phyloP scores from a whole-genome alignment of 75 land plant species.

The Selaginella tamariscina region DNA sequence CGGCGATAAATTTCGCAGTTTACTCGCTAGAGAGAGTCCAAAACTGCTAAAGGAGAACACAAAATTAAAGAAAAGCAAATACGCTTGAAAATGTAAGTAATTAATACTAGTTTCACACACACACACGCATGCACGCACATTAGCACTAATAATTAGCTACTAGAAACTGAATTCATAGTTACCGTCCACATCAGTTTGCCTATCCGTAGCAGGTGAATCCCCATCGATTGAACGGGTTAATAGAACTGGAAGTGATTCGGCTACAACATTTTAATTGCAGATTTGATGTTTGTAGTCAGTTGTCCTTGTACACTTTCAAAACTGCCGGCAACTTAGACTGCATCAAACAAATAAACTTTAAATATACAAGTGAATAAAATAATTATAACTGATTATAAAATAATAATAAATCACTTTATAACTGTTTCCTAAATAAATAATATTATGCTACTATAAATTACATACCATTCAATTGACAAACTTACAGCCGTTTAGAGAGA shows the following conservation, averaged over 20 bases:
- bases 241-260: constrained; percentile 68
- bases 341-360: constrained; percentile 8
- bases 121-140: background rate
- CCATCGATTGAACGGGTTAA: constrained; percentile 44
- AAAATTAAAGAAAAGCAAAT: background rate
- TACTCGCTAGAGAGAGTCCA: constrained; percentile 75
- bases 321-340: constrained; percentile 91
- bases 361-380: background rate
- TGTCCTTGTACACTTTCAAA: constrained; percentile 77
- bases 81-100: background rate
- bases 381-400: no score
- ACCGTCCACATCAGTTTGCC: constrained; percentile 67
- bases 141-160: no score
- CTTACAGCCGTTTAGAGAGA: no score
- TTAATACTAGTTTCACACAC: background rate
- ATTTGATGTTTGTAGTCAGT: constrained; percentile 68
- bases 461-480: no score
- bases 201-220: constrained; percentile 47
- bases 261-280: constrained; percentile 78
- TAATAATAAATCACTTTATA: no score
- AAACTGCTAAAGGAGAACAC: constrained; percentile 37
- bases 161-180: no score
- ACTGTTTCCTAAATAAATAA: no score
- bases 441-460: no score
- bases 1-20: constrained; percentile 70